Base-by-base conservation (phyloP, 306 rosid species). In the Inga laurina region DNA sequence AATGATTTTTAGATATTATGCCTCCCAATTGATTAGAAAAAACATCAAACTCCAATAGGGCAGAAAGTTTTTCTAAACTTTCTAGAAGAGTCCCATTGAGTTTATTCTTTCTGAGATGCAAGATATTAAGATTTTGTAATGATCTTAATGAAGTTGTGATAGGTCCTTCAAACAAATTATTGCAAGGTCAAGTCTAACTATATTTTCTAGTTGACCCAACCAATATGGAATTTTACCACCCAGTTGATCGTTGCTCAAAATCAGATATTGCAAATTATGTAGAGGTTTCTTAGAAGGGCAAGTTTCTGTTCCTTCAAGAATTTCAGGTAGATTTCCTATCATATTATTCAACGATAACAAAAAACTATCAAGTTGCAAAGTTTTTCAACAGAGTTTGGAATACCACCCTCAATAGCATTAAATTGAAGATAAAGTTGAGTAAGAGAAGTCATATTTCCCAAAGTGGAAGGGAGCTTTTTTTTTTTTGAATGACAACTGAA, bases 361-460 rank as follows among this genome's bases (percentile, higher is more conserved):
- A 52, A 88, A 75, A 34, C 3, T 2, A 0, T 24, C n/a, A 84
- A 70, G 49, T 68, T 78, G 82, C 90, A 82, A 7, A 86, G 84
- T 61, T 67, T 22, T 5, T 86, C 90, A 22, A 86, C 52, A 51
- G 90, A 84, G 62, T 87, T 81, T 8, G 83, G 88, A 86, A 91
- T 84, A 45, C 76, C 81, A 52, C 90, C 92, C 27, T 72, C 51
- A 4, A 86, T 15, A 27, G 67, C 44, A 57, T 91, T 89, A 34
- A 0, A 0, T 4, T 3, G 27, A 68, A 89, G 81, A 82, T 84
- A 81, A 22, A 84, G 77, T 46, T 65, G 1, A 75, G 75, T 48
- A 35, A 89, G 92, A 72, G 82, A 13, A 54, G 86, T 85, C 83
- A 87, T 46, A 79, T 91, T 91, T 75, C 88, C 91, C 43, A 84